Evolutionary conservation across 192 early-diverging fungal genomes (phyloP), one percentile per base, ranked within the genome.

Genomic region (Podochytrium sp.): DNA sequence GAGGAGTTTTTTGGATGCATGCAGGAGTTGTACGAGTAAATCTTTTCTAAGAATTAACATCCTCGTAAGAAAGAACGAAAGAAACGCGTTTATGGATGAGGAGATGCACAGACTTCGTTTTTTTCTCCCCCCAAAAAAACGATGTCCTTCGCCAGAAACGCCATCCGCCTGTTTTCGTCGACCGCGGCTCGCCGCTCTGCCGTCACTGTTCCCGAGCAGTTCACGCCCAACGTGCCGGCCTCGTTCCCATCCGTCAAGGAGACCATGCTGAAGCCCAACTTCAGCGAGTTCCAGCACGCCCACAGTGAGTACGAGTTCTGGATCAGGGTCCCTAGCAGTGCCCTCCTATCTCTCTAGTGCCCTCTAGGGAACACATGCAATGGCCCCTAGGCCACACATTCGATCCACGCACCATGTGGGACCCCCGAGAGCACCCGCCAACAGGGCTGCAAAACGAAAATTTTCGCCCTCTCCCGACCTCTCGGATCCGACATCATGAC

Each of bases 211-310:
- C 61, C 72, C 16, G 43, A 49, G 5, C 12, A 29, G 16, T 71
- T 60, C 69, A 71, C 69, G 3, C 56, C 58, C 39, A 60, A 71
- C 56, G 5, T 23, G 0, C 65, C 65, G 12, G n/a, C 55, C 30
- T 51, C 65, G 37, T 82, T 57, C 42, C 78, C 81, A 38, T 73
- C 78, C 14, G 63, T 75, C 58, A 64, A 82, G 64, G 73, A 82
- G 30, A 74, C 76, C 10, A 82, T 82, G 81, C 30, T 68, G 35
- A 16, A 33, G 34, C 49, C 57, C 27, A 47, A 33, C 41, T 80
- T 43, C 73, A 51, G 80, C 55, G 78, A 60, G 51, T 61, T 52
- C 32, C 32, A 77, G 61, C 81, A 82, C 74, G 81, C 81, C 64
- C 40, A 66, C 69, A 53, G 74, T 69, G 34, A 12, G 35, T 16